A percentile compares a stretch with the other conserved stretches of the same genome.
These are phyloP conservation scores for Pestalotiopsis sp. DNA, from an alignment of 2,329 filamentous ascomycete genomes.

Conservation along the genomic window DNA sequence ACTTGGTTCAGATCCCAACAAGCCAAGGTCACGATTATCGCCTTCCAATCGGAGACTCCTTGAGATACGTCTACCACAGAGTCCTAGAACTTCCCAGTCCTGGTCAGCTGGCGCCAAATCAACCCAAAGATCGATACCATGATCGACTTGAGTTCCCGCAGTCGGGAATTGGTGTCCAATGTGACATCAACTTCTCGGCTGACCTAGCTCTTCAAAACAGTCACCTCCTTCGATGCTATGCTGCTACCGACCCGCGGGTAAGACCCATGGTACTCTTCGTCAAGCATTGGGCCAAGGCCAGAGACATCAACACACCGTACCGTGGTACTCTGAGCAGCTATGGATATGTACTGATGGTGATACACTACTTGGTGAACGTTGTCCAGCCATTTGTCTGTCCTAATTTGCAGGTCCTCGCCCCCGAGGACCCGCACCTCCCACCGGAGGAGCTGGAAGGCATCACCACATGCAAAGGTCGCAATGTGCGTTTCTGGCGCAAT, in stretches of 20 bases:
- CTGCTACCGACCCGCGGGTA: conserved; percentile 76
- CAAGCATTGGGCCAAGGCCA: conserved; percentile 86
- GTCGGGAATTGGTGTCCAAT: conserved; percentile 77
- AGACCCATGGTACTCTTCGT: conserved; percentile 80
- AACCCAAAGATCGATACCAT: conserved; percentile 55
- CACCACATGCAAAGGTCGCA: conserved; percentile 61
- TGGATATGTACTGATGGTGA: conserved; percentile 88
- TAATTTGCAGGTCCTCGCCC: conserved; percentile 70
- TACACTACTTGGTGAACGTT: conserved; percentile 88
- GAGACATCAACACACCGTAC: conserved; percentile 86
- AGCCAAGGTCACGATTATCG: conserved; percentile 31
- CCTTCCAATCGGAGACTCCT: conserved; percentile 39
- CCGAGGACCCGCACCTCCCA: conserved; percentile 38
- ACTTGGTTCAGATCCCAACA: conserved; percentile 28
- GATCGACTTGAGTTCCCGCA: conserved; percentile 78
- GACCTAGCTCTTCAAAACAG: conserved; percentile 85
- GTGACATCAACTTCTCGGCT: conserved; percentile 90
- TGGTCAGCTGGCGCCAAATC: conserved; percentile 50
- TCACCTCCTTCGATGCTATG: conserved; percentile 79
- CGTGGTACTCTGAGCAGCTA: conserved; percentile 87
- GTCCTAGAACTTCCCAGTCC: conserved; percentile 52
- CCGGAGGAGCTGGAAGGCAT: conserved; percentile 40
- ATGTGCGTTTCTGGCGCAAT: conserved; percentile 78
- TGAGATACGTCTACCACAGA: conserved; percentile 38
- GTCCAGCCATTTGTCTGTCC: conserved; percentile 79